A percentile compares a stretch with the other conserved stretches of the same genome.
phyloP scores from a whole-genome alignment of 2,329 filamentous ascomycete species.

The Trichophyton simii region DNA sequence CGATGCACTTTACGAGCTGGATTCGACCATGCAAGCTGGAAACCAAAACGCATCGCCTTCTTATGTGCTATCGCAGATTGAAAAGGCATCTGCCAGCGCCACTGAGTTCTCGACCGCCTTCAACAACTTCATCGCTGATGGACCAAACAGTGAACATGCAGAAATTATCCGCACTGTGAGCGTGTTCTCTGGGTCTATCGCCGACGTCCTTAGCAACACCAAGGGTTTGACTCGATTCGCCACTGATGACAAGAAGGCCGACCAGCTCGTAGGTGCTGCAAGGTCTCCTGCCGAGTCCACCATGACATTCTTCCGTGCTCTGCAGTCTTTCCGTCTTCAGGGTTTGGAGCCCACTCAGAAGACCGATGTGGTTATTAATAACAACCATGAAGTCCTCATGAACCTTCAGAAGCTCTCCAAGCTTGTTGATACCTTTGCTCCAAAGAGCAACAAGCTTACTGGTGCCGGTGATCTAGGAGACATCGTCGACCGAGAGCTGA shows the following conservation, averaged over 20 bases:
- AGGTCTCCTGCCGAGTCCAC: conserved; percentile 75
- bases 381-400: conserved; percentile 90
- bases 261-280: conserved; percentile 69
- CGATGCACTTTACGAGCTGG: conserved; percentile 90
- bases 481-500: conserved; percentile 80
- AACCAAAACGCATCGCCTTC: conserved; percentile 95
- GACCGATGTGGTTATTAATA: conserved; percentile 94
- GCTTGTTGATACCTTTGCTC: conserved; percentile 80
- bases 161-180: conserved; percentile 91
- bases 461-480: conserved; percentile 79
- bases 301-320: conserved; percentile 85
- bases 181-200: conserved; percentile 76
- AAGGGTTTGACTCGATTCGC: conserved; percentile 90
- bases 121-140: conserved; percentile 97
- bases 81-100: conserved; percentile 85
- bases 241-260: conserved; percentile 87
- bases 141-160: conserved; percentile 75
- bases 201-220: conserved; percentile 89
- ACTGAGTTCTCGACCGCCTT: conserved; percentile 97
- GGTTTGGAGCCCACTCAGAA: conserved; percentile 83
- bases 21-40: conserved; percentile 95
- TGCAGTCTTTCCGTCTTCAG: conserved; percentile 88
- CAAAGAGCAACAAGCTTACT: conserved; percentile 69
- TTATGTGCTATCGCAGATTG: conserved; percentile 90
- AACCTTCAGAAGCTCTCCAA: conserved; percentile 89